A percentile compares a stretch with the other conserved stretches of the same genome.
phyloP scores from a whole-genome alignment of 2,329 filamentous ascomycete species.

The Monilinia vaccinii-corymbosi region DNA sequence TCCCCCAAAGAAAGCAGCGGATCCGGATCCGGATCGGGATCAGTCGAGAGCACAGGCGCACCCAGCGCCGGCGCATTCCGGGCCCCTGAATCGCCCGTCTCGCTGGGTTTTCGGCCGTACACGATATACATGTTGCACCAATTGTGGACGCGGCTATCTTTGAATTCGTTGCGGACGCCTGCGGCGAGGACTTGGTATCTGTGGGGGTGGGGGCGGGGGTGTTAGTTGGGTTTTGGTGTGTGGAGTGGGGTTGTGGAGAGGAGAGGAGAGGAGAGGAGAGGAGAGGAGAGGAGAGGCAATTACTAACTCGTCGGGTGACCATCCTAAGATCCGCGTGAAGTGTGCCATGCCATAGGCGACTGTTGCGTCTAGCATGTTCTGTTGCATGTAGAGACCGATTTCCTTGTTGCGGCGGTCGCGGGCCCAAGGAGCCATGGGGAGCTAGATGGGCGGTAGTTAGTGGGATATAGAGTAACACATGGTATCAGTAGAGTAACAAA shows the following conservation, averaged over 20 bases:
- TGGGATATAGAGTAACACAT: too few relatives aligned
- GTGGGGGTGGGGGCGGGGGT: neutral
- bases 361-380: conserved; percentile 18
- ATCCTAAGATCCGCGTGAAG: conserved; percentile 22
- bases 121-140: conserved; percentile 3
- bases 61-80: neutral
- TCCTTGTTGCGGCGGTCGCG: conserved; percentile 31
- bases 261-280: too few relatives aligned
- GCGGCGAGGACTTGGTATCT: conserved; percentile 7
- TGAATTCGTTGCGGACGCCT: conserved; percentile 2
- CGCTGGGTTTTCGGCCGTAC: neutral
- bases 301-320: conserved; percentile 22
- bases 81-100: neutral
- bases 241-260: neutral
- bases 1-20: neutral
- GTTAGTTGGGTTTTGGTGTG: neutral
- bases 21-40: too few relatives aligned
- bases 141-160: neutral
- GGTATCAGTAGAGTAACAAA: too few relatives aligned
- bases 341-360: conserved; percentile 14
- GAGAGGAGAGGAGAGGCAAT: neutral
- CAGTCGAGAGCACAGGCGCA: neutral
- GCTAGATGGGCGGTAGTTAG: neutral
- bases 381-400: conserved; percentile 18
- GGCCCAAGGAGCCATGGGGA: conserved; percentile 31